Evolutionary conservation across 106 monocot genomes (phyloP).

Genomic region (Posidonia australis): DNA sequence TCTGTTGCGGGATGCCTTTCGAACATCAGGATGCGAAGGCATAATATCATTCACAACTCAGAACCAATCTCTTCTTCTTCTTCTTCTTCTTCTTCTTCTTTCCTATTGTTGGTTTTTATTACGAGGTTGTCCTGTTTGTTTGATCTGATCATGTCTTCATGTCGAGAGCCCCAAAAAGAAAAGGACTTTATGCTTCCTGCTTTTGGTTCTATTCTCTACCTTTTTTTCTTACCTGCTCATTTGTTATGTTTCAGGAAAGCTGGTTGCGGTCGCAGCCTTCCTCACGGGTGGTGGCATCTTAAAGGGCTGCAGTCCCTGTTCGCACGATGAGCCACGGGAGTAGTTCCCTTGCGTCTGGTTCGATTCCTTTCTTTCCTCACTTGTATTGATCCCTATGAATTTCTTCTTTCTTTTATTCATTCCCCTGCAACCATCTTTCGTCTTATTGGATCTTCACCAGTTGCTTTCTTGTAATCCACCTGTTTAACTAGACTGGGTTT

Average conservation of each 20-base stretch:
- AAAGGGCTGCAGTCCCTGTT: background rate
- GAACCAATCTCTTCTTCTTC: no score
- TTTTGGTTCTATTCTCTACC: background rate
- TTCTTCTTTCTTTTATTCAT: background rate
- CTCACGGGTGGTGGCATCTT: background rate
- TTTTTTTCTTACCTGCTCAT: background rate
- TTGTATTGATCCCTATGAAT: background rate
- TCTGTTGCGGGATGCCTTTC: no score
- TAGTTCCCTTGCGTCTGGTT: constrained; percentile 57
- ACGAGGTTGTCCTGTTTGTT: background rate
- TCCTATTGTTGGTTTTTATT: no score
- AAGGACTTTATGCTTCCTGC: background rate
- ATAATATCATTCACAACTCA: no score
- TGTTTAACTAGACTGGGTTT: no score
- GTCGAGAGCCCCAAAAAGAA: no score
- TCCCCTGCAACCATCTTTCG: background rate
- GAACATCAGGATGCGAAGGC: no score
- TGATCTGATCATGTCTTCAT: background rate
- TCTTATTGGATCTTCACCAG: background rate
- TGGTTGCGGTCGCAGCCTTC: background rate
- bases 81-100: no score
- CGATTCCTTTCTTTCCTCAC: background rate
- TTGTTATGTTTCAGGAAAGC: background rate
- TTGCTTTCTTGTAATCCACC: background rate
- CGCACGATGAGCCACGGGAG: constrained; percentile 51